These are phyloP conservation scores for Dinochytrium kinnereticum DNA, from an alignment of 371 early-diverging fungal species.

Conservation along the genomic window DNA sequence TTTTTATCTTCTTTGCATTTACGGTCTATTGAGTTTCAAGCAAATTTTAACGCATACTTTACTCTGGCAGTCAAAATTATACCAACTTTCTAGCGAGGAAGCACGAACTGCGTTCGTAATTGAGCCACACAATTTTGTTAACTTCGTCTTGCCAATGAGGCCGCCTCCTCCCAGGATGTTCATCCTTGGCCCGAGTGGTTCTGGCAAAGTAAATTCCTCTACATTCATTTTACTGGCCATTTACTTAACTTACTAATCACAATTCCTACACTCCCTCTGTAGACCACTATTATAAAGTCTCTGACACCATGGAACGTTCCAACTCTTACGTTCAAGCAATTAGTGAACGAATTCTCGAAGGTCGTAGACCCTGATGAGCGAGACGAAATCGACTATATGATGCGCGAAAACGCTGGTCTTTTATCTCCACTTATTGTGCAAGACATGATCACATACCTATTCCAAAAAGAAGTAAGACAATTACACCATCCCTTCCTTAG, in stretches of 20 bases:
- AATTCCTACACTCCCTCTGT: not conserved
- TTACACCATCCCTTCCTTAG: too few relatives aligned
- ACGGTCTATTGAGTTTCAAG: constrained; percentile 14
- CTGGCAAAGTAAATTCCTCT: constrained; percentile 38
- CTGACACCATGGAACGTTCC: constrained; percentile 33
- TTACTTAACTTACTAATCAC: not conserved
- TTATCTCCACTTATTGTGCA: constrained; percentile 38
- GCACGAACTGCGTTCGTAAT: constrained; percentile 44
- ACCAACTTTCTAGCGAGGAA: constrained; percentile 46
- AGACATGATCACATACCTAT: constrained; percentile 37
- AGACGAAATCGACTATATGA: constrained; percentile 46
- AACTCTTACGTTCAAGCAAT: constrained; percentile 24
- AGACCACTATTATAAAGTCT: constrained; percentile 33
- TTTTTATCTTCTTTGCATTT: constrained; percentile 7
- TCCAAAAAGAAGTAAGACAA: constrained; percentile 37
- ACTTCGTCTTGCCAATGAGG: constrained; percentile 19
- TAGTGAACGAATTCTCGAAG: constrained; percentile 27
- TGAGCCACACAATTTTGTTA: constrained; percentile 51
- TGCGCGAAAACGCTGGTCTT: constrained; percentile 39
- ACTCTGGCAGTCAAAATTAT: constrained; percentile 35
- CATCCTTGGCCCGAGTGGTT: constrained; percentile 46
- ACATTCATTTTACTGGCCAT: not conserved
- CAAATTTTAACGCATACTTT: not conserved
- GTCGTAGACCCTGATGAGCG: constrained; percentile 25
- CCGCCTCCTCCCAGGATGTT: constrained; percentile 55